phyloP scores from a whole-genome alignment of 2,329 filamentous ascomycete species.

The Plenodomus lindquistii region DNA sequence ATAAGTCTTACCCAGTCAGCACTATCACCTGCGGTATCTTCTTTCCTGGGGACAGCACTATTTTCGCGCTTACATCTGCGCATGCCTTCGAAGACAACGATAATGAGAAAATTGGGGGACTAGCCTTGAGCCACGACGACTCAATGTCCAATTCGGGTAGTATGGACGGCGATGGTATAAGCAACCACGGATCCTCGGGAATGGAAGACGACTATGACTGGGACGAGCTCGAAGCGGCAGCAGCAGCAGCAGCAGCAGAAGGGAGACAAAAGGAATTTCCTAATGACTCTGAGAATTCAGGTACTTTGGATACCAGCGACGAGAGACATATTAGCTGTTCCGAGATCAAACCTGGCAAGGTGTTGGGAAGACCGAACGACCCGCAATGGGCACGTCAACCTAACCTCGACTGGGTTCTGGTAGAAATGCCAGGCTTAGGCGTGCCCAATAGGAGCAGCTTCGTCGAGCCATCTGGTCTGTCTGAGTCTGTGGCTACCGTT shows the following conservation, averaged over 20 bases:
- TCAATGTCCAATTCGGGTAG: background rate
- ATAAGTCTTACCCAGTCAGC: too few species aligned
- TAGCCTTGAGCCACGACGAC: background rate
- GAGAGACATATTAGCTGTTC: background rate
- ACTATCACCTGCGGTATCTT: too few species aligned
- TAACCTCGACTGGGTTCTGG: too few species aligned
- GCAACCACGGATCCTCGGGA: background rate
- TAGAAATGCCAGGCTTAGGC: too few species aligned
- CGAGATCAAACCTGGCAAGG: too few species aligned
- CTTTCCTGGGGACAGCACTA: too few species aligned
- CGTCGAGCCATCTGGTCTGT: too few species aligned
- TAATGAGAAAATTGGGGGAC: background rate
- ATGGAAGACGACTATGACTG: conserved; percentile 1
- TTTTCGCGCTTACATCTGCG: too few species aligned
- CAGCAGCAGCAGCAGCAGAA: background rate
- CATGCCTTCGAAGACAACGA: background rate
- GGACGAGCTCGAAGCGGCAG: background rate
- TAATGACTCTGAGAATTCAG: background rate
- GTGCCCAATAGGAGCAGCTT: too few species aligned
- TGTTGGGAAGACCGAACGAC: too few species aligned
- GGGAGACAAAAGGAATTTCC: background rate
- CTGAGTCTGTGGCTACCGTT: too few species aligned
- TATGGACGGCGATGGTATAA: conserved; percentile 1
- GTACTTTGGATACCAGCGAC: background rate
- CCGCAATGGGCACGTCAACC: too few species aligned